Evolutionary conservation across 163 green algal genomes (phyloP).

Genomic region (Scenedesmus sp.): DNA sequence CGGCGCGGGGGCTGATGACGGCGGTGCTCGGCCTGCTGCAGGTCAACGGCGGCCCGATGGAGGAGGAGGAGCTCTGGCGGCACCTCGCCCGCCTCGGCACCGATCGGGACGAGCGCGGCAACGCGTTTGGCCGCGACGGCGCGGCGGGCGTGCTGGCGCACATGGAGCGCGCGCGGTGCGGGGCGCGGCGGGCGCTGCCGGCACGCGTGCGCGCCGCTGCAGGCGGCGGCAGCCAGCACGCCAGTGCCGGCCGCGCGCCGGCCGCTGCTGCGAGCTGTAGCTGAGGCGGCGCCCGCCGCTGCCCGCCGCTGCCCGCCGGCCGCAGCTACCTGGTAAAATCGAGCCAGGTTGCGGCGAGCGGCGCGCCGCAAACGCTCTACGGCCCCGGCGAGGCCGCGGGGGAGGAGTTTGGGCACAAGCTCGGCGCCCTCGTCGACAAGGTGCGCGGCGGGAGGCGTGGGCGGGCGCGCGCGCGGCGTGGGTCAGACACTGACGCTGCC

Average conservation of each 20-base stretch:
- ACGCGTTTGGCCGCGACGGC: background rate
- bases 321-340: too few species aligned
- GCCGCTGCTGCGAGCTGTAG: background rate
- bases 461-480: too few species aligned
- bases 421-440: too few species aligned
- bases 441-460: too few species aligned
- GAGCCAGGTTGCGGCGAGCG: too few species aligned
- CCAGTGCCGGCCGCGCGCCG: background rate
- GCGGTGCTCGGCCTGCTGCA: constrained; percentile 53
- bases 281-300: background rate
- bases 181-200: background rate
- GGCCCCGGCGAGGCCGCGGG: too few species aligned
- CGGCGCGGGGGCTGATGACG: constrained; percentile 41
- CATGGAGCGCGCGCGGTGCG: constrained; percentile 27
- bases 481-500: too few species aligned
- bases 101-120: background rate
- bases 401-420: too few species aligned
- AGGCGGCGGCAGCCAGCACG: background rate
- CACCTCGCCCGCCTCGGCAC: constrained; percentile 53
- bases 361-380: too few species aligned
- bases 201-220: background rate
- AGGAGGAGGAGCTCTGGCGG: constrained; percentile 51
- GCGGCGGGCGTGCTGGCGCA: constrained; percentile 3
- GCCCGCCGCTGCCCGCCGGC: too few species aligned
- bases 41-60: constrained; percentile 46